phyloP scores from a whole-genome alignment of 164 flowering plant species.

The Tinospora cordifolia region DNA sequence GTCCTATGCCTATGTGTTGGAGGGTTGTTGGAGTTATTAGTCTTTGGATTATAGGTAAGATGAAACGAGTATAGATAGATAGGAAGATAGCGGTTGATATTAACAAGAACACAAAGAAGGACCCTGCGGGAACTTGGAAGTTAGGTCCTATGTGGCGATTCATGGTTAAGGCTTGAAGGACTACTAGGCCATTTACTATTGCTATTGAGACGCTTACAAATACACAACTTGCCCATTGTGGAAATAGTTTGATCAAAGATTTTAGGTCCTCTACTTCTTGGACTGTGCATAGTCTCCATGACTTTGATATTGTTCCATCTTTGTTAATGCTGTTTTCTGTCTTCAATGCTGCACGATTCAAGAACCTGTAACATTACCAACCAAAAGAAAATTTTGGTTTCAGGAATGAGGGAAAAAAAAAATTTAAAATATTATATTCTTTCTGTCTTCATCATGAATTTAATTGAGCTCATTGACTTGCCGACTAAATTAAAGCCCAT shows the following conservation, averaged over 20 bases:
- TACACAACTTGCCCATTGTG: constrained; percentile 37
- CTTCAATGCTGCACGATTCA: constrained; percentile 32
- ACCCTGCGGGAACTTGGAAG: constrained; percentile 57
- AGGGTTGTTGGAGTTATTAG: constrained; percentile 12
- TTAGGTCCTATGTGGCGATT: no score
- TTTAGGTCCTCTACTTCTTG: no score
- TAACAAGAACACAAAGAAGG: constrained; percentile 32
- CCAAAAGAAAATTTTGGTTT: no score
- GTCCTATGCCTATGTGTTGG: constrained; percentile 19
- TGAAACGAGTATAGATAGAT: constrained; percentile 11
- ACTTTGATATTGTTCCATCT: constrained; percentile 26
- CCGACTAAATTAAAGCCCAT: no score
- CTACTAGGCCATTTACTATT: constrained; percentile 30
- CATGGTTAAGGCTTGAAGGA: constrained; percentile 56
- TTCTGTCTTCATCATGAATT: no score
- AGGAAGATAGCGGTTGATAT: constrained; percentile 32
- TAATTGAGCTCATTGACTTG: no score
- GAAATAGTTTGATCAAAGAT: no score
- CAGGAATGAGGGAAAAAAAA: no score
- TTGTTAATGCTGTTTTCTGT: constrained; percentile 11
- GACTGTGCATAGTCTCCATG: constrained; percentile 55
- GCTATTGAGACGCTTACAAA: constrained; percentile 39
- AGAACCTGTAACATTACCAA: constrained; percentile 50
- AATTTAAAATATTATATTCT: no score
- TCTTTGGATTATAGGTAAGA: constrained; percentile 9